These are phyloP conservation scores for Backusella tarrabulga DNA, from an alignment of 192 early-diverging fungal species.

Conservation along the genomic window DNA sequence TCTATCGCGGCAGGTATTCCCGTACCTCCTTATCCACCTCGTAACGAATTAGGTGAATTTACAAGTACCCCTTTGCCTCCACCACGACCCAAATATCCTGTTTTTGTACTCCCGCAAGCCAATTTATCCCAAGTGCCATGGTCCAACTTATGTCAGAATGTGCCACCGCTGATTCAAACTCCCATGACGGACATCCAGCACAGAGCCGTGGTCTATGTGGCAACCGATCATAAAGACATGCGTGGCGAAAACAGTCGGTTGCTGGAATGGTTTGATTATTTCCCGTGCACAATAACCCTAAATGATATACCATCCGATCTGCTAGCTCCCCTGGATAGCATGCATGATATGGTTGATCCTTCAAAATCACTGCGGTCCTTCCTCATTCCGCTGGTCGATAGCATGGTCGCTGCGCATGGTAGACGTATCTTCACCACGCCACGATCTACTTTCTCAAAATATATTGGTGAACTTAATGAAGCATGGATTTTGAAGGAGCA, in stretches of 20 bases:
- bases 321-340: conserved; percentile 26
- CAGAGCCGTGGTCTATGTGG: conserved; percentile 44
- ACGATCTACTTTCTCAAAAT: conserved; percentile 34
- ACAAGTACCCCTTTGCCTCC: not conserved
- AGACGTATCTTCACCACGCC: conserved; percentile 24
- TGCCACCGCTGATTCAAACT: not conserved
- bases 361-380: conserved; percentile 19
- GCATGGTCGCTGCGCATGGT: conserved; percentile 35
- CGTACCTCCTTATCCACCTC: conserved; percentile 15
- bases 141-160: not conserved
- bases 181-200: not conserved
- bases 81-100: not conserved
- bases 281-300: conserved; percentile 44
- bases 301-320: conserved; percentile 37
- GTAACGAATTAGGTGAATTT: not conserved
- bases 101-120: not conserved
- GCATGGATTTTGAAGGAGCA: conserved; percentile 18
- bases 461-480: conserved; percentile 28
- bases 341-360: conserved; percentile 29
- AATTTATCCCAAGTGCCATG: conserved; percentile 3
- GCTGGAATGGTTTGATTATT: conserved; percentile 35
- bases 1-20: conserved; percentile 7
- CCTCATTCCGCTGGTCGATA: conserved; percentile 33
- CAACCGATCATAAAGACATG: conserved; percentile 46
- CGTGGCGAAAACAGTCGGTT: conserved; percentile 30